Evolutionary conservation across 202 grass and related monocot genomes (phyloP).

Genomic region (Sporobolus alterniflorus): DNA sequence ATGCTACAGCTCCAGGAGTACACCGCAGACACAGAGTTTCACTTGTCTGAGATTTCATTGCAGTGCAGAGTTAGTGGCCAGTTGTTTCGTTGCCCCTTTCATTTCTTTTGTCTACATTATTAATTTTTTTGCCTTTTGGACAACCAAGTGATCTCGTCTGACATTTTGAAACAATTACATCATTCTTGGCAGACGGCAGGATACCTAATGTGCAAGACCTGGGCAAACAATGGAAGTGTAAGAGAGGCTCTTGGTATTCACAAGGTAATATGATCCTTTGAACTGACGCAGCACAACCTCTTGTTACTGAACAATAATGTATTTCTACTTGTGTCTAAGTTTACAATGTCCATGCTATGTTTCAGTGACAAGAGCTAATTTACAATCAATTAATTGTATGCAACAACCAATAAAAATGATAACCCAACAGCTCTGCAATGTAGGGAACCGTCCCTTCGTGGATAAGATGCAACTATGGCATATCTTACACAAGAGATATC

Average conservation of each 20-base stretch:
- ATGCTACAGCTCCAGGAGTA: constrained; percentile 43
- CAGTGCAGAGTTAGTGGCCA: constrained; percentile 67
- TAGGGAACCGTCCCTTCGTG: constrained; percentile 71
- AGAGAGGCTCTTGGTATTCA: constrained; percentile 67
- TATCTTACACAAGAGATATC: constrained; percentile 58
- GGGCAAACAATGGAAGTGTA: constrained; percentile 65
- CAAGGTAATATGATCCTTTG: constrained; percentile 42
- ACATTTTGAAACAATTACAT: neutral
- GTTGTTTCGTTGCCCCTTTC: too few relatives aligned
- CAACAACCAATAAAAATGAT: neutral
- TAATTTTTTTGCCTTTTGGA: neutral
- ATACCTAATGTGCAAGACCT: constrained; percentile 50
- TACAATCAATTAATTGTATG: neutral
- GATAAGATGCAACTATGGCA: constrained; percentile 46
- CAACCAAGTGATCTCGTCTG: neutral
- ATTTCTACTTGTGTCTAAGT: neutral
- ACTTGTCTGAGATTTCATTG: constrained; percentile 51
- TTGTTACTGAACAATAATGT: neutral
- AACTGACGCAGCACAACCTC: neutral
- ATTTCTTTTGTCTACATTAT: neutral
- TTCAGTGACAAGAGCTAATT: neutral
- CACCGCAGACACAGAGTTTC: neutral
- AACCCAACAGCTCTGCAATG: too few relatives aligned
- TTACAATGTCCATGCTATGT: neutral
- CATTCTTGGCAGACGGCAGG: constrained; percentile 46